Conservation (phyloP, 2,329 filamentous ascomycete species). For the Penicillium fuscoglaucum region DNA sequence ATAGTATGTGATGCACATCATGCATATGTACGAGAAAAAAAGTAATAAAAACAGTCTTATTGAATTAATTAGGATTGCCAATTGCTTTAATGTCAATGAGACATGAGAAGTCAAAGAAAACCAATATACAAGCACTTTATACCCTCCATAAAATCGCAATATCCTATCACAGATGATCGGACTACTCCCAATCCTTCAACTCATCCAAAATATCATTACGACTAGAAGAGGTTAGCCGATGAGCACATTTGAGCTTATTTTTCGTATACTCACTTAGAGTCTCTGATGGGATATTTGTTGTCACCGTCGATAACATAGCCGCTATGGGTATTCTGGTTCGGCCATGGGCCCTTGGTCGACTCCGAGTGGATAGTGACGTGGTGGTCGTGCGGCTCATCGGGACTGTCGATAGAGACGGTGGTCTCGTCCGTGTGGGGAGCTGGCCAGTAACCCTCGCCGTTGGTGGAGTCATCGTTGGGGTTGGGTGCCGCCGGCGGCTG, state of each 20-base stretch:
- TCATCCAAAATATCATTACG: slow-evolving; percentile 14
- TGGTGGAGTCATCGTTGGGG: background rate
- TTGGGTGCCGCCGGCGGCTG: background rate
- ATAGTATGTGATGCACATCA: background rate
- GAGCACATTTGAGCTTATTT: background rate
- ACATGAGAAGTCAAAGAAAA: background rate
- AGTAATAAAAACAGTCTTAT: background rate
- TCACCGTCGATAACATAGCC: slow-evolving; percentile 11
- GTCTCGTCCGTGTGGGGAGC: background rate
- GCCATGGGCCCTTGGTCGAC: slow-evolving; percentile 13
- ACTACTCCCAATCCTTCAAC: slow-evolving; percentile 20
- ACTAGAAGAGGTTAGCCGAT: slow-evolving; percentile 6
- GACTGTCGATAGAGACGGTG: background rate
- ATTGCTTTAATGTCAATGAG: background rate
- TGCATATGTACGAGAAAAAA: too few species aligned
- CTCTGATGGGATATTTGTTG: background rate
- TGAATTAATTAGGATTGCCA: background rate
- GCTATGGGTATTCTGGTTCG: slow-evolving; percentile 12
- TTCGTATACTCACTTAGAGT: slow-evolving; percentile 13
- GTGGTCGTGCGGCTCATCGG: background rate
- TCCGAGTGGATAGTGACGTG: slow-evolving; percentile 7
- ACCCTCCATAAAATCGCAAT: background rate
- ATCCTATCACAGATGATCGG: slow-evolving; percentile 1
- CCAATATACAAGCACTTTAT: slow-evolving; percentile 21
- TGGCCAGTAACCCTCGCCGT: slow-evolving; percentile 13